Base-by-base conservation (phyloP, 441 rosid genomes). In the Pelargonium cotyledonis region DNA sequence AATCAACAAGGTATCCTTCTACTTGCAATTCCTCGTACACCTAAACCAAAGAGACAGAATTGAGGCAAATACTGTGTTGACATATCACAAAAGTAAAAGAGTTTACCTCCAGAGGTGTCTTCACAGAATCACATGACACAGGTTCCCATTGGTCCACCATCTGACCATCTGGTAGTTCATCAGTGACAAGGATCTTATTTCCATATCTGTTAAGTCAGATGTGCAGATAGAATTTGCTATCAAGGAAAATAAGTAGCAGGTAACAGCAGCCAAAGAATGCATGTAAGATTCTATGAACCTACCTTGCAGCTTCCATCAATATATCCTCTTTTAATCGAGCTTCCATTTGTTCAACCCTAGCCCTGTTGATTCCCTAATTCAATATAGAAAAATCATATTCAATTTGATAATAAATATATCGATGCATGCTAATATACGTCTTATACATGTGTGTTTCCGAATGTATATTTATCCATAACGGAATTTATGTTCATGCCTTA, bases 131-230 rank as follows among this genome's bases (percentile, higher is more conserved):
- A 76, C 73, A 57, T 41, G 96, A 92, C 44, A 95, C 96, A 49
- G 95, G 91, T 81, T 92, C 99, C 99, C 97, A 95, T 63, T 90
- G 97, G 81, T 95, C 99, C 75, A 95, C 99, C 93, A 95, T 90
- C 82, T 90, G 96, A 81, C 97, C 98, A 87, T 90, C 96, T 61
- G 98, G 97, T 70, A 95, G 89, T 83, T 95, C 99, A 86, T 92
- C 99, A 65, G 98, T 95, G 77, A 95, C 99, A 70, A 92, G 98
- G 83, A 95, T 92, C 88, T 95, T 95, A 80, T 92, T 89, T 73
- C 93, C 97, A 75, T 89, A 95, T 82, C 99, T 95, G 93, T 70
- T 68, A 83, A 15, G 77, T 69, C 78, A 82, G 70, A 76, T 69
- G 63, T 47, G 41, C 67, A 62, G 74, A 61, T 16, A 49, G 74